These are phyloP conservation scores for Balansia obtecta DNA, from an alignment of 2,329 filamentous ascomycete genomes.

Conservation along the genomic window DNA sequence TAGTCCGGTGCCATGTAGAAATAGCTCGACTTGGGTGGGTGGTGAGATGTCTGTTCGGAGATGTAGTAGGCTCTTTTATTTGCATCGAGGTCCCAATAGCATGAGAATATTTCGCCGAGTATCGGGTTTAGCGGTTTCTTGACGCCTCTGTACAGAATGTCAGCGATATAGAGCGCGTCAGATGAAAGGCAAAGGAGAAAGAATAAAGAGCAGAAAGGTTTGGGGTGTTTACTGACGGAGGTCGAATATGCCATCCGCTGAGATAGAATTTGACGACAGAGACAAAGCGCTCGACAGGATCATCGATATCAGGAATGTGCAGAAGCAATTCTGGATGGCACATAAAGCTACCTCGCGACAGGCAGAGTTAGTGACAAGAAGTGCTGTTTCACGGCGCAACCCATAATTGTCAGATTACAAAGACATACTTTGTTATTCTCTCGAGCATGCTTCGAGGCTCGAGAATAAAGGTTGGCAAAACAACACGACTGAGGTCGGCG, in stretches of 20 bases:
- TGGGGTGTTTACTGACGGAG: conserved; percentile 64
- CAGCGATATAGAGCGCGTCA: not conserved
- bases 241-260: conserved; percentile 97
- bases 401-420: not conserved
- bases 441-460: conserved; percentile 97
- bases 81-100: conserved; percentile 88
- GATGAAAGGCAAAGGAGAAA: too few relatives aligned
- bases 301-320: conserved; percentile 74
- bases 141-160: conserved; percentile 53
- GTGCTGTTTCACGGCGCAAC: not conserved
- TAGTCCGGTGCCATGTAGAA: conserved; percentile 97
- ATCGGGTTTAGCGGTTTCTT: conserved; percentile 98
- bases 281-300: conserved; percentile 80
- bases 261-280: conserved; percentile 97
- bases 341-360: conserved; percentile 67
- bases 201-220: too few relatives aligned
- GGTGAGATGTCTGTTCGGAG: conserved; percentile 93
- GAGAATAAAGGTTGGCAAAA: conserved; percentile 92
- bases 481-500: conserved; percentile 87
- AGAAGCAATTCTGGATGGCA: conserved; percentile 94
- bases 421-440: conserved; percentile 84
- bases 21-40: conserved; percentile 96
- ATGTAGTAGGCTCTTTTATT: conserved; percentile 87
- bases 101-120: conserved; percentile 85
- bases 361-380: not conserved